phyloP scores from a whole-genome alignment of 768 basidiomycete genomes.

The Agaricus sinodeliciosus region DNA sequence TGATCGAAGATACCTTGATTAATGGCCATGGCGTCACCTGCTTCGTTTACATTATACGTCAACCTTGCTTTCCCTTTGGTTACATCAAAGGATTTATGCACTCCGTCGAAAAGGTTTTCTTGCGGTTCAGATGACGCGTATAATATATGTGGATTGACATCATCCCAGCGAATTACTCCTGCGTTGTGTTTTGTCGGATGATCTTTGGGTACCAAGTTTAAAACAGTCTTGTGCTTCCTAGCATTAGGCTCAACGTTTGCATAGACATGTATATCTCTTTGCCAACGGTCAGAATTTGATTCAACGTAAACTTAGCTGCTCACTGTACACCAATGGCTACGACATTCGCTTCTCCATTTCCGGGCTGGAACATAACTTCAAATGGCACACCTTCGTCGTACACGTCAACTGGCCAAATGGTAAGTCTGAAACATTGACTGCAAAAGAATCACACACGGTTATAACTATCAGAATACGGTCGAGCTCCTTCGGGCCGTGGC shows the following conservation, averaged over 20 bases:
- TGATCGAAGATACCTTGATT: conserved; percentile 31
- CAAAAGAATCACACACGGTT: background rate
- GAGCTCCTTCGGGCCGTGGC: background rate
- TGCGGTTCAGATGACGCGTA: conserved; percentile 47
- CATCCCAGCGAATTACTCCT: conserved; percentile 52
- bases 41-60: conserved; percentile 38
- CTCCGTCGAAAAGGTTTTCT: conserved; percentile 24
- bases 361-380: conserved; percentile 40
- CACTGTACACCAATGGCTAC: conserved; percentile 36
- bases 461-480: conserved; percentile 6
- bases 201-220: conserved; percentile 14
- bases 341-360: conserved; percentile 23
- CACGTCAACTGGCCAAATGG: conserved; percentile 7
- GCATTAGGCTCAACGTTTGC: conserved; percentile 14
- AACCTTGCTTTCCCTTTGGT: conserved; percentile 17
- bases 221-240: conserved; percentile 9
- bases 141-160: conserved; percentile 35
- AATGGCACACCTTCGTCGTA: conserved; percentile 24
- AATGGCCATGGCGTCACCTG: conserved; percentile 47
- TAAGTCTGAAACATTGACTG: background rate
- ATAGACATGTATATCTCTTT: conserved; percentile 20
- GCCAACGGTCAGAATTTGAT: conserved; percentile 8
- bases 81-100: conserved; percentile 47
- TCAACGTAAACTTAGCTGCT: conserved; percentile 1
- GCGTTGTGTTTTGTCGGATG: conserved; percentile 18